These are phyloP conservation scores for Monsonia emarginata DNA, from an alignment of 441 rosid species.

Conservation along the genomic window DNA sequence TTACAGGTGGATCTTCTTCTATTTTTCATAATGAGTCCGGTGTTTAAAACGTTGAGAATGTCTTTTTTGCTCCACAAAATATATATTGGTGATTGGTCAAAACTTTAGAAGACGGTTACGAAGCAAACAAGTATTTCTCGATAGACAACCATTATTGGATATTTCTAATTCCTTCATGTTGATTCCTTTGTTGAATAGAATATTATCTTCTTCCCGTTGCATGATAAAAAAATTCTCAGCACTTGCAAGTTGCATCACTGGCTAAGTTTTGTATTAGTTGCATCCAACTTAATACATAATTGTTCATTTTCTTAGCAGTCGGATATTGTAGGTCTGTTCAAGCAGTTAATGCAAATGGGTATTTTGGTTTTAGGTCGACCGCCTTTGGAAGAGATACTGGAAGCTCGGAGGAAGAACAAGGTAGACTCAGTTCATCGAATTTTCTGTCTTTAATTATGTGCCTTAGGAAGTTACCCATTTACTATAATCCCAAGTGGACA, in stretches of 20 bases:
- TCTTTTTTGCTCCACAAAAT: not conserved
- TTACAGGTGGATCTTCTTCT: slow-evolving; percentile 42
- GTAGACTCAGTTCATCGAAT: slow-evolving; percentile 21
- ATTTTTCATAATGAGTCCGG: not conserved
- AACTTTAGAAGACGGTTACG: not conserved
- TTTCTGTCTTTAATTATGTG: not conserved
- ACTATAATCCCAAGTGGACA: not conserved
- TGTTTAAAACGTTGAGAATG: not conserved
- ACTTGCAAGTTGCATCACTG: no score
- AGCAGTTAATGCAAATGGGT: not conserved
- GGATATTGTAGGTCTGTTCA: not conserved
- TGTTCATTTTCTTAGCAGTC: not conserved
- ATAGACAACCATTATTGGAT: not conserved
- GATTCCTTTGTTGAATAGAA: not conserved
- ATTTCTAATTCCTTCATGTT: not conserved
- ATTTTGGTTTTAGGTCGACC: slow-evolving; percentile 54
- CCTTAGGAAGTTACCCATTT: not conserved
- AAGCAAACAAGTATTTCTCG: not conserved
- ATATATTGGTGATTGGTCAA: not conserved
- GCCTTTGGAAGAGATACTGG: slow-evolving; percentile 52
- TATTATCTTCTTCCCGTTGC: not conserved
- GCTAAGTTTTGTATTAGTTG: not conserved
- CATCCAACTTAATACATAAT: not conserved
- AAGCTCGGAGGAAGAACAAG: slow-evolving; percentile 54
- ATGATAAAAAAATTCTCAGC: no score